A percentile compares a stretch with the other conserved stretches of the same genome.
These are phyloP conservation scores for Gentiana straminea DNA, from an alignment of 257 asterid species.

Conservation along the genomic window DNA sequence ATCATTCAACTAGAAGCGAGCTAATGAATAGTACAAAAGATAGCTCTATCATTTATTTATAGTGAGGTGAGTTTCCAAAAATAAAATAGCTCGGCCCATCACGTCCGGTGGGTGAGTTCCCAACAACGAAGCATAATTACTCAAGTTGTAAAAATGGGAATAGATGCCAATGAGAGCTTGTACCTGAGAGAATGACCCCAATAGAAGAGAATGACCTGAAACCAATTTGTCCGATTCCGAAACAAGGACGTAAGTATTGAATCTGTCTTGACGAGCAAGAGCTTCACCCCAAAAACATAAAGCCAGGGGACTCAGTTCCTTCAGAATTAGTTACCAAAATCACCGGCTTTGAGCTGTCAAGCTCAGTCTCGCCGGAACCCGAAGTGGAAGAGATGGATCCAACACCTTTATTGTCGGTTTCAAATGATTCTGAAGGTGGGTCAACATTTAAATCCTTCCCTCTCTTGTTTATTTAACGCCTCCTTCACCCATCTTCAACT, in stretches of 20 bases:
- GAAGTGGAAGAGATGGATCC: slow-evolving; percentile 18
- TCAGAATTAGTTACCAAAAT: slow-evolving; percentile 74
- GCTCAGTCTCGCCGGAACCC: slow-evolving; percentile 26
- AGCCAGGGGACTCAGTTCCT: slow-evolving; percentile 86
- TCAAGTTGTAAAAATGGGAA: too few species aligned
- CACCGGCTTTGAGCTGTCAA: slow-evolving; percentile 47
- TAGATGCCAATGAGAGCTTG: too few species aligned
- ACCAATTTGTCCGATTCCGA: slow-evolving; percentile 80
- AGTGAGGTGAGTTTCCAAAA: too few species aligned
- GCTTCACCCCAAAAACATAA: slow-evolving; percentile 27
- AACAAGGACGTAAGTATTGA: slow-evolving; percentile 21
- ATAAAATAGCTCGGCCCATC: too few species aligned
- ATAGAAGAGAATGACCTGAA: slow-evolving; percentile 71
- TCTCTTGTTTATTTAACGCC: slow-evolving; percentile 49
- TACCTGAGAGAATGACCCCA: too few species aligned
- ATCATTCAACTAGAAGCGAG: too few species aligned
- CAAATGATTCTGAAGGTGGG: slow-evolving; percentile 4
- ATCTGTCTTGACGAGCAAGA: slow-evolving; percentile 25
- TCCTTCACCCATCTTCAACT: slow-evolving; percentile 72
- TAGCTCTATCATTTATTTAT: too few species aligned
- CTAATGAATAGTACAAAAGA: too few species aligned
- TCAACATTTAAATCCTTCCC: slow-evolving; percentile 13
- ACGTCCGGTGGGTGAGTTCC: too few species aligned
- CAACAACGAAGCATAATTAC: too few species aligned
- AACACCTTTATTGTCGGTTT: slow-evolving; percentile 5